phyloP scores from a whole-genome alignment of 2,329 filamentous ascomycete genomes.

The Pseudohalonectria lignicola region DNA sequence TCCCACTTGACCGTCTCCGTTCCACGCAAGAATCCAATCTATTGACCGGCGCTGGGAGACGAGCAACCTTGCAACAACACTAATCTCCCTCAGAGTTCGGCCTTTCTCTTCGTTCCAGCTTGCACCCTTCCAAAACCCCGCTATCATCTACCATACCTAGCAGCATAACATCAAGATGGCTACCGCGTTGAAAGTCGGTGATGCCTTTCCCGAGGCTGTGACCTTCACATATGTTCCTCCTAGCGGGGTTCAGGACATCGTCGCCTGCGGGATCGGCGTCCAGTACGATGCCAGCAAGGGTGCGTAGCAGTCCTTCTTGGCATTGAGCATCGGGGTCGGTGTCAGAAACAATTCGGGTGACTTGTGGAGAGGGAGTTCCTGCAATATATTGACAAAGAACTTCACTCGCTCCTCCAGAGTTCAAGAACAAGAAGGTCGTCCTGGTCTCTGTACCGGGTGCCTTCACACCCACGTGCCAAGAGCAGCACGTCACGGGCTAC shows the following conservation, averaged over 20 bases:
- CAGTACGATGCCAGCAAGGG: constrained; percentile 71
- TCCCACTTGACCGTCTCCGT: too few relatives aligned
- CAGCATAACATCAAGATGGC: constrained; percentile 29
- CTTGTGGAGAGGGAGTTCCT: neutral
- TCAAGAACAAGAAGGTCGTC: constrained; percentile 45
- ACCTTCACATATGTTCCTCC: constrained; percentile 79
- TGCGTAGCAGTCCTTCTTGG: constrained; percentile 21
- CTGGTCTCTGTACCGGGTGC: constrained; percentile 53
- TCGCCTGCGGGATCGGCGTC: constrained; percentile 66
- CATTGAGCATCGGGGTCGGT: too few relatives aligned
- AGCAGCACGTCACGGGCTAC: constrained; percentile 71
- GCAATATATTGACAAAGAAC: neutral
- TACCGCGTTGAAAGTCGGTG: constrained; percentile 57
- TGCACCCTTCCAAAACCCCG: neutral
- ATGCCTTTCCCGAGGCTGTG: constrained; percentile 71
- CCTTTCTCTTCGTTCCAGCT: too few relatives aligned
- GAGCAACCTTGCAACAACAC: too few relatives aligned
- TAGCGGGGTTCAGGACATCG: constrained; percentile 58
- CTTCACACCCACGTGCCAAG: constrained; percentile 82
- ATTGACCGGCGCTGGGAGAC: too few relatives aligned
- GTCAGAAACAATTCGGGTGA: too few relatives aligned
- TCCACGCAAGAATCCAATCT: too few relatives aligned
- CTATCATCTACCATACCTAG: neutral
- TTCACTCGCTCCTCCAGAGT: constrained; percentile 28
- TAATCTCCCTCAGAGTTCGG: too few relatives aligned